Percentiles rank a stretch among this genome's conserved stretches.
These are phyloP conservation scores for Gracilaria domingensis DNA, from an alignment of 23 red algal genomes.

Conservation along the genomic window DNA sequence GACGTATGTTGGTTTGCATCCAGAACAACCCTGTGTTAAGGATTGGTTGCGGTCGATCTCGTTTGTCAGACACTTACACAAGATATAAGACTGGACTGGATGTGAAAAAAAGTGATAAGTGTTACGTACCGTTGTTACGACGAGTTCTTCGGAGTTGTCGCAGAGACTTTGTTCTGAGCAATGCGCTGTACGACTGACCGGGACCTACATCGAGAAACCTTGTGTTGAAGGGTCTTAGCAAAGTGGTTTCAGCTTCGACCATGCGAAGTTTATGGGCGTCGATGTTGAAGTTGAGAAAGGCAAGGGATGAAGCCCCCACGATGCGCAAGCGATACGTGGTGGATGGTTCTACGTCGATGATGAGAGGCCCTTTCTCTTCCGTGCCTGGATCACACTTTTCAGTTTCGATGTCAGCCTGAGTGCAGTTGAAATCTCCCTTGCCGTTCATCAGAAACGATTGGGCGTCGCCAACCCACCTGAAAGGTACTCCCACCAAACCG, in stretches of 20 bases:
- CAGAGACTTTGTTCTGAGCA: slow-evolving; percentile 42
- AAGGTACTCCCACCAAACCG: slow-evolving; percentile 14
- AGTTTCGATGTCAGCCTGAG: slow-evolving; percentile 11
- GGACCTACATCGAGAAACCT: slow-evolving; percentile 42
- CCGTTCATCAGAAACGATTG: slow-evolving; percentile 56
- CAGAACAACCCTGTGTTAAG: slow-evolving; percentile 27
- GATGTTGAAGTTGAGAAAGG: slow-evolving; percentile 63
- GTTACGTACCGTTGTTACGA: slow-evolving; percentile 24
- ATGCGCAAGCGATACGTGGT: slow-evolving; percentile 46
- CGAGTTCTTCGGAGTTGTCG: slow-evolving; percentile 19
- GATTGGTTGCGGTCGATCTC: not conserved
- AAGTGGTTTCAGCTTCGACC: slow-evolving; percentile 42
- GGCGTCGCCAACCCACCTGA: slow-evolving; percentile 53
- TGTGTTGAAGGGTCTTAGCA: slow-evolving; percentile 25
- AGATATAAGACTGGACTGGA: too few species aligned
- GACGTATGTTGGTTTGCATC: slow-evolving; percentile 58
- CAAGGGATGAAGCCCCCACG: slow-evolving; percentile 44
- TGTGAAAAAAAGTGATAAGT: not conserved
- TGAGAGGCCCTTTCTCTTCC: slow-evolving; percentile 14
- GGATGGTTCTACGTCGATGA: slow-evolving; percentile 42
- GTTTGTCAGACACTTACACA: not conserved
- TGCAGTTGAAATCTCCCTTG: slow-evolving; percentile 49
- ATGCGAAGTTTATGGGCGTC: slow-evolving; percentile 31
- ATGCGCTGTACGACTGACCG: slow-evolving; percentile 52
- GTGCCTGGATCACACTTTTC: not conserved